Percentiles rank a stretch among this genome's conserved stretches.
These are phyloP conservation scores for Solanum appendiculatum DNA, from an alignment of 257 asterid species.

Conservation along the genomic window DNA sequence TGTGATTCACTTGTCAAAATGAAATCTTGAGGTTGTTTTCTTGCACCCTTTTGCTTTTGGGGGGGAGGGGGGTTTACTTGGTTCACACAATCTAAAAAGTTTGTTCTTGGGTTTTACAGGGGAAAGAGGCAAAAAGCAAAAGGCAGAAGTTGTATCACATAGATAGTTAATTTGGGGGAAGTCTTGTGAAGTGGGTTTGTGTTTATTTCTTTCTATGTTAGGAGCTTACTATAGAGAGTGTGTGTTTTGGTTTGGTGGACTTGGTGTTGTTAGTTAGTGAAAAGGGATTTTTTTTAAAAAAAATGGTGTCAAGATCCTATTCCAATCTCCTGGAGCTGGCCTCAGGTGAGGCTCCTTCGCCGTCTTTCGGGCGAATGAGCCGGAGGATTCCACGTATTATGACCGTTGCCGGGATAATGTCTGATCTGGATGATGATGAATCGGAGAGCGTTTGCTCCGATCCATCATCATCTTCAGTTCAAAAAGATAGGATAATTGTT, in stretches of 20 bases:
- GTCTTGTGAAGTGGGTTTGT: background rate
- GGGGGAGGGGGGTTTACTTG: slow-evolving; percentile 8
- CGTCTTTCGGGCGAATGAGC: slow-evolving; percentile 50
- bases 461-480: slow-evolving; percentile 63
- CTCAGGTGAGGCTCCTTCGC: slow-evolving; percentile 72
- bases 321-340: slow-evolving; percentile 80
- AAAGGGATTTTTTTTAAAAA: background rate
- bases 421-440: slow-evolving; percentile 64
- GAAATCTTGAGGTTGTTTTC: slow-evolving; percentile 16
- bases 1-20: slow-evolving; percentile 23
- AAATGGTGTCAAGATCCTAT: slow-evolving; percentile 83
- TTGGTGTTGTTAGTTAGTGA: slow-evolving; percentile 10
- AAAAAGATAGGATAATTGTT: slow-evolving; percentile 59
- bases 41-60: slow-evolving; percentile 17
- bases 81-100: background rate
- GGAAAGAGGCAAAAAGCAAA: background rate
- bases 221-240: slow-evolving; percentile 5
- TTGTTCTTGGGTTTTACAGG: background rate
- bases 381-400: slow-evolving; percentile 71
- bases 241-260: slow-evolving; percentile 11
- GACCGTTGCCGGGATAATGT: slow-evolving; percentile 82
- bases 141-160: background rate
- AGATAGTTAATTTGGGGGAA: slow-evolving; percentile 1
- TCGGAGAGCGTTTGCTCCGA: slow-evolving; percentile 54
- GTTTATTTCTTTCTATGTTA: slow-evolving; percentile 11